Evolutionary conservation across 306 rosid genomes (phyloP).

Genomic region (Mimosa pudica): DNA sequence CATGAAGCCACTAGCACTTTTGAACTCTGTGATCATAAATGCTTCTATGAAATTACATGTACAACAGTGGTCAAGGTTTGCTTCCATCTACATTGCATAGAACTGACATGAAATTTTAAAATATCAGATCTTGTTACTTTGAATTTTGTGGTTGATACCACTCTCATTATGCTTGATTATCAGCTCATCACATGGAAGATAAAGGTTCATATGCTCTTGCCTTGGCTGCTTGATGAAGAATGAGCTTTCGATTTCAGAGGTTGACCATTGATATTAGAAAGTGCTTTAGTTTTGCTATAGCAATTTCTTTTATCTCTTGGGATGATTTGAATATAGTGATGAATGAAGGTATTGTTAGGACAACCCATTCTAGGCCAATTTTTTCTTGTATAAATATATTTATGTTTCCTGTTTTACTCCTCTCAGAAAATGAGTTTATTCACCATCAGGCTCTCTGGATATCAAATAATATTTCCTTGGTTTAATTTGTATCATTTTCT

Average conservation of each 20-base stretch:
- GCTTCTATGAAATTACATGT: slow-evolving; percentile 53
- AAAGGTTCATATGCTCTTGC: slow-evolving; percentile 24
- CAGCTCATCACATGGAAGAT: slow-evolving; percentile 24
- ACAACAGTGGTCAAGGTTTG: slow-evolving; percentile 49
- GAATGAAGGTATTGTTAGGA: slow-evolving; percentile 21
- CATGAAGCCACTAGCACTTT: slow-evolving; percentile 44
- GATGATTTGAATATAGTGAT: background rate
- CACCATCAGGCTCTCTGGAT: slow-evolving; percentile 18
- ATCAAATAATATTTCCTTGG: background rate
- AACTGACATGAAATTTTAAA: slow-evolving; percentile 37
- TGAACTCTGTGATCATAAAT: slow-evolving; percentile 37
- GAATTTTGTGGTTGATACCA: slow-evolving; percentile 26
- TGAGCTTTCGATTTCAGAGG: slow-evolving; percentile 35
- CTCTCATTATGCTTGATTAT: slow-evolving; percentile 28
- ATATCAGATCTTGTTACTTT: slow-evolving; percentile 24
- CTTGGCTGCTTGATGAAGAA: slow-evolving; percentile 29
- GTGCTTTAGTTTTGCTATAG: slow-evolving; percentile 5
- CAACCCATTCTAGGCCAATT: slow-evolving; percentile 11
- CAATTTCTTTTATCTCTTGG: slow-evolving; percentile 10
- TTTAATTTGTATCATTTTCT: background rate
- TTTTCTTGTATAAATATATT: background rate
- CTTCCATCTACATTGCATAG: slow-evolving; percentile 37
- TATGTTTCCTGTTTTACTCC: background rate
- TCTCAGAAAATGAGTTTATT: background rate
- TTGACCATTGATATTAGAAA: slow-evolving; percentile 33